Evolutionary conservation across 495 filamentous ascomycete species (phyloP).

Genomic region (Hypomontagnella submonticulosa): DNA sequence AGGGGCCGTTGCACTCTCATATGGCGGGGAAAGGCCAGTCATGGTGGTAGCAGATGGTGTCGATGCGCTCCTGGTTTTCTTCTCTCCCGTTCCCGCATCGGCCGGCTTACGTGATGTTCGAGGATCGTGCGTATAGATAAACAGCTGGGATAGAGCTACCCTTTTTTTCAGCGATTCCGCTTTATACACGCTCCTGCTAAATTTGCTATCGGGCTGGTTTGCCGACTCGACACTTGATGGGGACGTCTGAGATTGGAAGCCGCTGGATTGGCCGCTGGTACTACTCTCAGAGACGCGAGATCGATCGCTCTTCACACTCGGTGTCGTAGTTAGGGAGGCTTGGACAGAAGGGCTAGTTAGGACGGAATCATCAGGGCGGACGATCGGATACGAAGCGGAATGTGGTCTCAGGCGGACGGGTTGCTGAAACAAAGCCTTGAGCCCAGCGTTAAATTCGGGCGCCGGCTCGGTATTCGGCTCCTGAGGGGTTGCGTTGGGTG

Average conservation of each 20-base stretch:
- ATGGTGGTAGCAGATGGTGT: too few species aligned
- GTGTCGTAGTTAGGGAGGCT: background rate
- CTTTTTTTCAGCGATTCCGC: background rate
- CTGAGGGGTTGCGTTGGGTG: background rate
- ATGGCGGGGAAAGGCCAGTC: too few species aligned
- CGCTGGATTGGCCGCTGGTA: background rate
- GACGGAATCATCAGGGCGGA: background rate
- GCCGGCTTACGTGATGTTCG: conserved; percentile 6
- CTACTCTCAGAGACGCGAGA: background rate
- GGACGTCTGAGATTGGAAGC: background rate
- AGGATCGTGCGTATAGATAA: conserved; percentile 26
- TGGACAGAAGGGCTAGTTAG: background rate
- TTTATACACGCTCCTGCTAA: background rate
- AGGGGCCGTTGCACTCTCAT: too few species aligned
- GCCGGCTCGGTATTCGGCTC: background rate
- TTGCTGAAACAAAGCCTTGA: conserved; percentile 18
- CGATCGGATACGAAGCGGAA: background rate
- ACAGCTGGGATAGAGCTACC: conserved; percentile 22
- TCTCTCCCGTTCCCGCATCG: background rate
- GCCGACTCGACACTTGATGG: background rate
- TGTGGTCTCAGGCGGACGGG: conserved; percentile 3
- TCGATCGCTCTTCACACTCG: conserved; percentile 4
- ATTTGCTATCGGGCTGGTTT: background rate
- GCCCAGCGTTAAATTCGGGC: background rate
- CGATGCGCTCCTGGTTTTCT: too few species aligned